Conservation (phyloP, 2,329 filamentous ascomycete genomes). For the Clarireedia paspali region DNA sequence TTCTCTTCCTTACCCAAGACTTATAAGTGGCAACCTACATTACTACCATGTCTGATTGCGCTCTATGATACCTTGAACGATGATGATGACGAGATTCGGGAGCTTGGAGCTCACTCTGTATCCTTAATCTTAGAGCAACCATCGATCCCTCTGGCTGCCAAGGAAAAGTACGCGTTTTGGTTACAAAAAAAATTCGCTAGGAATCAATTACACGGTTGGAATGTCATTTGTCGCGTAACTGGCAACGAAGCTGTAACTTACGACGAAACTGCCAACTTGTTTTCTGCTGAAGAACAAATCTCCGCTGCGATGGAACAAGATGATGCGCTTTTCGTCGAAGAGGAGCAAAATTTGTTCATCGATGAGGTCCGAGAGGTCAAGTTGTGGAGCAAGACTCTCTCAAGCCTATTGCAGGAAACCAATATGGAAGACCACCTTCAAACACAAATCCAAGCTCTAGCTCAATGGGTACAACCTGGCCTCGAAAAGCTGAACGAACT, state of each 20-base stretch:
- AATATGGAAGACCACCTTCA: not conserved
- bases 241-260: constrained; percentile 9
- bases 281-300: constrained; percentile 35
- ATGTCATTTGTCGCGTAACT: constrained; percentile 18
- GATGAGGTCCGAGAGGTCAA: constrained; percentile 70
- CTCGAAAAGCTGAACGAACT: constrained; percentile 14
- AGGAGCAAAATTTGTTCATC: constrained; percentile 91
- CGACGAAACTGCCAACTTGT: constrained; percentile 14
- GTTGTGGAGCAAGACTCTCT: constrained; percentile 51
- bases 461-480: constrained; percentile 38
- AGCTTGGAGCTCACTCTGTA: constrained; percentile 31
- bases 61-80: constrained; percentile 76
- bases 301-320: constrained; percentile 43
- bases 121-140: constrained; percentile 39
- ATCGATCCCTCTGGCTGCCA: constrained; percentile 26
- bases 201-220: constrained; percentile 5
- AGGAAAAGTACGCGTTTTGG: constrained; percentile 11
- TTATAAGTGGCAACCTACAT: not conserved
- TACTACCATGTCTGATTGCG: constrained; percentile 50
- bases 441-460: not conserved
- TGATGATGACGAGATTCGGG: constrained; percentile 84
- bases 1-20: constrained; percentile 16
- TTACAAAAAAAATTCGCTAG: constrained; percentile 6
- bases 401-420: constrained; percentile 8
- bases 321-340: constrained; percentile 71